Conservation (phyloP, 768 basidiomycete species). For the Suillus subalutaceus region DNA sequence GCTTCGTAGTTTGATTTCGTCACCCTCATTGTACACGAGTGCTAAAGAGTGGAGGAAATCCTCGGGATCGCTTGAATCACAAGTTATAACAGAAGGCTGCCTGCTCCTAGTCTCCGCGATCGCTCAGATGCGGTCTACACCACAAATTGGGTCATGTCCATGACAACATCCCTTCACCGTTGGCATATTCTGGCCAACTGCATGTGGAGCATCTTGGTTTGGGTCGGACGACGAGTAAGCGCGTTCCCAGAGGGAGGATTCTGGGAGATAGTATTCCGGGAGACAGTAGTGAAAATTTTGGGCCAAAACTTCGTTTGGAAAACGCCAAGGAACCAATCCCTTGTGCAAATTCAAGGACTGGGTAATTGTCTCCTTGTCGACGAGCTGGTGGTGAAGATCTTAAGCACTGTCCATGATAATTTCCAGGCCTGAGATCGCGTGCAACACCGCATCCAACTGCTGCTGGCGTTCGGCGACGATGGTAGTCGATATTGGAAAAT, state of each 20-base stretch:
- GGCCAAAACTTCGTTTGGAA: slow-evolving; percentile 49
- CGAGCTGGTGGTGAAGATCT: slow-evolving; percentile 16
- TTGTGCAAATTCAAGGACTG: slow-evolving; percentile 22
- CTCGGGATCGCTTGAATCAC: slow-evolving; percentile 17
- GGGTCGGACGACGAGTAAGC: not conserved
- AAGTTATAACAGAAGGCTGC: slow-evolving; percentile 17
- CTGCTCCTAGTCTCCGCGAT: slow-evolving; percentile 13
- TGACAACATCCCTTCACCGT: too few relatives aligned
- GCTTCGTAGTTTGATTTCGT: not conserved
- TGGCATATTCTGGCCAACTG: too few relatives aligned
- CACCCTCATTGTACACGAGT: slow-evolving; percentile 4
- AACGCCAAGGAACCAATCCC: slow-evolving; percentile 24
- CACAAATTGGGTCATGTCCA: slow-evolving; percentile 46
- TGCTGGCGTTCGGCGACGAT: slow-evolving; percentile 23
- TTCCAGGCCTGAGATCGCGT: slow-evolving; percentile 17
- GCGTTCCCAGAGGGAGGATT: too few relatives aligned
- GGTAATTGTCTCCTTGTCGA: slow-evolving; percentile 19
- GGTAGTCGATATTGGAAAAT: slow-evolving; percentile 13
- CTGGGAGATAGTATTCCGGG: too few relatives aligned
- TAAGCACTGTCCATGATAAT: slow-evolving; percentile 18
- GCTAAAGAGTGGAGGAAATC: slow-evolving; percentile 23
- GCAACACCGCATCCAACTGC: slow-evolving; percentile 20
- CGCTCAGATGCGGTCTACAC: slow-evolving; percentile 41
- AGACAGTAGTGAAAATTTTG: slow-evolving; percentile 33
- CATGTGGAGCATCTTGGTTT: not conserved